phyloP scores from a whole-genome alignment of 305 asterid species.

The Rubia peregrina region DNA sequence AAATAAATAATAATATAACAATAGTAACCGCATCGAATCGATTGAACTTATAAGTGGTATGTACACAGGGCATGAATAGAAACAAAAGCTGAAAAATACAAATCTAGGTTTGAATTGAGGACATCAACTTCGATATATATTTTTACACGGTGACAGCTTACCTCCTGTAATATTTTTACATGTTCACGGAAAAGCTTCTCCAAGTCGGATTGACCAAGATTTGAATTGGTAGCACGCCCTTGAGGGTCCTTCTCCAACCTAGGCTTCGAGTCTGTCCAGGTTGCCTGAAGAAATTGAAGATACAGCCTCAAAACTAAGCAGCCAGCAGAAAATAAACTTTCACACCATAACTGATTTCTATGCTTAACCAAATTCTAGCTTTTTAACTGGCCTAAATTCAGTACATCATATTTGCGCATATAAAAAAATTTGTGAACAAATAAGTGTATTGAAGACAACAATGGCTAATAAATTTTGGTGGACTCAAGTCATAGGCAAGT shows the following conservation, averaged over 20 bases:
- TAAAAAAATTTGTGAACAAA: background rate
- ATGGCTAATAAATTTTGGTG: background rate
- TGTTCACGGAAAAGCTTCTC: constrained; percentile 97
- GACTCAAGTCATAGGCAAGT: background rate
- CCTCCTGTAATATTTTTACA: constrained; percentile 73
- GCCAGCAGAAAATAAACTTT: background rate
- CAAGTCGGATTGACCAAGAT: constrained; percentile 73
- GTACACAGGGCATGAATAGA: background rate
- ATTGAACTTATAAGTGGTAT: background rate
- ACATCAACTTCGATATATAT: background rate
- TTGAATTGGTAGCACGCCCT: constrained; percentile 80
- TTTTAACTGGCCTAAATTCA: background rate
- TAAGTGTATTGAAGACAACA: background rate
- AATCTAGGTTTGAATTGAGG: background rate
- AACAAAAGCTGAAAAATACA: background rate
- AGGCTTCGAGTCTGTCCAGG: constrained; percentile 87
- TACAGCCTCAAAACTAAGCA: background rate
- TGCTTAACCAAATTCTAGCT: background rate
- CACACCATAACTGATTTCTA: background rate
- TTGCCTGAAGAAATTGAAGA: constrained; percentile 46
- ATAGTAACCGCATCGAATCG: background rate
- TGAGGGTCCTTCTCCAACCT: constrained; percentile 98
- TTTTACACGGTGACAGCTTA: constrained; percentile 25
- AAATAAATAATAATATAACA: background rate
- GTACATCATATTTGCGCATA: background rate